Conservation (phyloP, 768 basidiomycete species). For the Leccinum sublutescens region DNA sequence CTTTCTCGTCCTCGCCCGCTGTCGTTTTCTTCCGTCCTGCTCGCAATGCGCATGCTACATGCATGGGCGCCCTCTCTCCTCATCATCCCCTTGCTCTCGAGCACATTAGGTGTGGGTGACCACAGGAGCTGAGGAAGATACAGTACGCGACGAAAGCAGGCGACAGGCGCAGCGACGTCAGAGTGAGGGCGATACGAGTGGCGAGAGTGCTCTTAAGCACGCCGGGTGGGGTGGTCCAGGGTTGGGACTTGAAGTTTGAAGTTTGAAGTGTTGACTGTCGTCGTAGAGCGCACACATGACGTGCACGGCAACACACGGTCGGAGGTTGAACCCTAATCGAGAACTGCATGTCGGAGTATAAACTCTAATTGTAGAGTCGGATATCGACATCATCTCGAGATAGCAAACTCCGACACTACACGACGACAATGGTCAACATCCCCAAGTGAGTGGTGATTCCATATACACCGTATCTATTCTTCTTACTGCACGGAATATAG, state of each 20-base stretch:
- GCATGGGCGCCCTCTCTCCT: background rate
- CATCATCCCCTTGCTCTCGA: background rate
- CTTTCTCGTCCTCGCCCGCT: no score
- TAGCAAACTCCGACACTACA: slow-evolving; percentile 23
- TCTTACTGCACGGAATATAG: slow-evolving; percentile 35
- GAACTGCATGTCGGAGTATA: slow-evolving; percentile 14
- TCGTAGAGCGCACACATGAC: no score
- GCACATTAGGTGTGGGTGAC: background rate
- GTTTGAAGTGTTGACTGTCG: no score
- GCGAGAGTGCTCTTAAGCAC: background rate
- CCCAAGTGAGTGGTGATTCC: slow-evolving; percentile 67
- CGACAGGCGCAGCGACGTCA: no score
- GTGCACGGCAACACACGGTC: no score
- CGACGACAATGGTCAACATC: slow-evolving; percentile 81
- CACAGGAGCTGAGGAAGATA: background rate
- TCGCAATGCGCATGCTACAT: background rate
- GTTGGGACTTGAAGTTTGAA: no score
- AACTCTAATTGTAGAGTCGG: slow-evolving; percentile 24
- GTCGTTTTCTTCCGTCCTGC: background rate
- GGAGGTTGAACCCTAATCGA: background rate
- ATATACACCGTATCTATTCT: slow-evolving; percentile 11
- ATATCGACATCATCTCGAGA: slow-evolving; percentile 11
- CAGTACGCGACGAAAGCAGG: background rate
- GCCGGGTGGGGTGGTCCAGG: background rate
- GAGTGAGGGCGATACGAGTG: background rate